A percentile compares a stretch with the other conserved stretches of the same genome.
Evolutionary conservation across 495 filamentous ascomycete species (phyloP).

Genomic region (Annulohypoxylon stygium): DNA sequence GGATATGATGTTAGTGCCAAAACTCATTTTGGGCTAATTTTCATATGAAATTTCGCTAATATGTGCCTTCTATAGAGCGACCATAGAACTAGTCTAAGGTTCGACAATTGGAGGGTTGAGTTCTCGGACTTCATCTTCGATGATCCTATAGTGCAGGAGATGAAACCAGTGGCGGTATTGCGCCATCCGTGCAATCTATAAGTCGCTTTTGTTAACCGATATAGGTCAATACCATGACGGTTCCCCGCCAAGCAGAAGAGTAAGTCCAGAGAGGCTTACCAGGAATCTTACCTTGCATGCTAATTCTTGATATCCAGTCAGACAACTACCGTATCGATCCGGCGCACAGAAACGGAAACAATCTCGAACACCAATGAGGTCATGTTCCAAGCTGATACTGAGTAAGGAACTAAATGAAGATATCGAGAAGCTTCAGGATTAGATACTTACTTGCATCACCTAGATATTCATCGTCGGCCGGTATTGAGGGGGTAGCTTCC

Average conservation of each 20-base stretch:
- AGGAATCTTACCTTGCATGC: not conserved
- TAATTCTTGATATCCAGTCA: not conserved
- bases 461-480: not conserved
- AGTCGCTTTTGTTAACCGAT: not conserved
- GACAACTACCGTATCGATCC: not conserved
- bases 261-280: not conserved
- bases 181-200: not conserved
- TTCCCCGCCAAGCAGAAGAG: not conserved
- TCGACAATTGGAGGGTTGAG: not conserved
- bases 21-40: not conserved
- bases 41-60: not conserved
- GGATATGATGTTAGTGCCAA: not conserved
- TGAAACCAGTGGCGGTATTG: not conserved
- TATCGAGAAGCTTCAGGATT: not conserved
- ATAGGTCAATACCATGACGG: not conserved
- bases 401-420: not conserved
- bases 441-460: not conserved
- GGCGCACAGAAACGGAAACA: not conserved
- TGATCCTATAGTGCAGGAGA: not conserved
- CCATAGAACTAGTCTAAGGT: not conserved
- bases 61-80: not conserved
- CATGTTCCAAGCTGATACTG: not conserved
- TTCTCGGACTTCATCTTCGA: conserved; percentile 1
- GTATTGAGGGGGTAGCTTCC: not conserved
- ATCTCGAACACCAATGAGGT: not conserved